phyloP scores from a whole-genome alignment of 768 basidiomycete species.

The Suillus subluteus region DNA sequence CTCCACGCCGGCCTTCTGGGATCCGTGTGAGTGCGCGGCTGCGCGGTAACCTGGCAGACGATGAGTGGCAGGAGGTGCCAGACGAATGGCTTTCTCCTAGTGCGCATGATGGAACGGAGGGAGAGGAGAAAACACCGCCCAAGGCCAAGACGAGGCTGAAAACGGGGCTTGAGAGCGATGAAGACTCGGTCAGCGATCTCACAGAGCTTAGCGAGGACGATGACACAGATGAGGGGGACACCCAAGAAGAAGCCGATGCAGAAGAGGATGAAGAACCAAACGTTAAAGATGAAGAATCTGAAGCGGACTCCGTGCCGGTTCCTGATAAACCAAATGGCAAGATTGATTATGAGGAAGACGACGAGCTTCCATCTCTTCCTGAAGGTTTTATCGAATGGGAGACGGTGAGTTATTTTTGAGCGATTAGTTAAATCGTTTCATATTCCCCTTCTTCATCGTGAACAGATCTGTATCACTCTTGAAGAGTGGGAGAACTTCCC shows the following conservation, averaged over 20 bases:
- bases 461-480: constrained; percentile 80
- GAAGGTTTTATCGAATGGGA: constrained; percentile 87
- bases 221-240: constrained; percentile 22
- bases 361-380: constrained; percentile 31
- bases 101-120: constrained; percentile 24
- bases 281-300: constrained; percentile 31
- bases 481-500: constrained; percentile 85
- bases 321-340: constrained; percentile 5
- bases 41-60: constrained; percentile 54
- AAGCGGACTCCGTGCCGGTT: constrained; percentile 13
- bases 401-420: constrained; percentile 57
- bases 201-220: constrained; percentile 69
- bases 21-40: constrained; percentile 70
- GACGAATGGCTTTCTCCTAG: constrained; percentile 60
- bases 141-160: constrained; percentile 30
- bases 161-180: constrained; percentile 66
- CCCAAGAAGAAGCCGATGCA: constrained; percentile 19
- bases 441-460: constrained; percentile 10
- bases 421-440: not conserved
- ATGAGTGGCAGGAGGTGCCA: constrained; percentile 79
- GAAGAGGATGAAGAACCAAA: constrained; percentile 19
- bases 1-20: constrained; percentile 45
- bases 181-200: constrained; percentile 69
- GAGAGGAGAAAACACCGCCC: constrained; percentile 19
- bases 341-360: constrained; percentile 11